These are phyloP conservation scores for Lodderomyces margitis DNA, from an alignment of 1,139 yeast genomes.

Conservation along the genomic window DNA sequence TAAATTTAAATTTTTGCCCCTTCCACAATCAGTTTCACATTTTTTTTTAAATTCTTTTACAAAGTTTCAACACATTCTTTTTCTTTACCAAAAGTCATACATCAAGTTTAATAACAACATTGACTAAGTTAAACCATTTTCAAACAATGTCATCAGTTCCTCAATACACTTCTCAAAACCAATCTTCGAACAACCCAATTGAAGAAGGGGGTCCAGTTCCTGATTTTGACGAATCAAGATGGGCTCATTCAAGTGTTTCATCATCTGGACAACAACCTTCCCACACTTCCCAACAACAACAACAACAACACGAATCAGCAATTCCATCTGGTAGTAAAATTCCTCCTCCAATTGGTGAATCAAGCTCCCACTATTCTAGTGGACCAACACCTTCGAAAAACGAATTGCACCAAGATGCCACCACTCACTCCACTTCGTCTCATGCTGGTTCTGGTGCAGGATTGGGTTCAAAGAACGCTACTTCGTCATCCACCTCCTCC, in stretches of 20 bases:
- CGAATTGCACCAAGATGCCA: slow-evolving; percentile 2
- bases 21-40: no score
- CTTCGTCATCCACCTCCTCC: not conserved
- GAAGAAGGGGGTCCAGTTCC: not conserved
- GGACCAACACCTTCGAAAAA: slow-evolving; percentile 1
- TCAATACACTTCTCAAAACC: not conserved
- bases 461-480: not conserved
- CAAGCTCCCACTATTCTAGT: slow-evolving; percentile 1
- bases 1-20: no score
- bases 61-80: no score
- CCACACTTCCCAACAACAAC: not conserved
- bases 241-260: not conserved
- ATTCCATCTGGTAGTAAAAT: slow-evolving; percentile 4
- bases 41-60: no score
- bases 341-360: slow-evolving; percentile 8
- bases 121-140: not conserved
- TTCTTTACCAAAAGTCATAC: no score
- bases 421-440: not conserved
- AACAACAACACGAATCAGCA: slow-evolving; percentile 4
- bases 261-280: not conserved
- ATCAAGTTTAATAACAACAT: no score
- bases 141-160: not conserved
- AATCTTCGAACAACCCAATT: not conserved
- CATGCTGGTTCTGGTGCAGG: slow-evolving; percentile 1
- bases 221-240: not conserved